Evolutionary conservation across 2,329 filamentous ascomycete genomes (phyloP).

Genomic region (Aspergillus sp.): DNA sequence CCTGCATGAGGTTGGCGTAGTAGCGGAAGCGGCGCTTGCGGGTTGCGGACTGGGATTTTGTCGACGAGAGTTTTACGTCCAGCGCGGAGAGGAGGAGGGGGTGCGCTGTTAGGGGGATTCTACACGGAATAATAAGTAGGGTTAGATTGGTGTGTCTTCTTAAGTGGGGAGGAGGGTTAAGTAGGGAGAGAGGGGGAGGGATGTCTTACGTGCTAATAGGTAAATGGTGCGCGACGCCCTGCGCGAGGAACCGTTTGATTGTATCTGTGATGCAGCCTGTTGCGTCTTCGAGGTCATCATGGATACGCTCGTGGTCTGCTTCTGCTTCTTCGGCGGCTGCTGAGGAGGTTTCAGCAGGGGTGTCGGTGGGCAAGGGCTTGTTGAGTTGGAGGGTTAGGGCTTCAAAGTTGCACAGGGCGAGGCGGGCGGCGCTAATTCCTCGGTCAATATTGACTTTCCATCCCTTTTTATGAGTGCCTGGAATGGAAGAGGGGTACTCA

Average conservation of each 20-base stretch:
- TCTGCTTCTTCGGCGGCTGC: not conserved
- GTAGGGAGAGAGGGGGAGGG: too few relatives aligned
- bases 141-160: not conserved
- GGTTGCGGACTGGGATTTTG: slow-evolving; percentile 11
- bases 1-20: slow-evolving; percentile 15
- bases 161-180: too few relatives aligned
- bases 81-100: slow-evolving; percentile 10
- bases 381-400: slow-evolving; percentile 8
- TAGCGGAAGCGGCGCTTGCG: slow-evolving; percentile 15
- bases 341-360: not conserved
- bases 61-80: slow-evolving; percentile 6
- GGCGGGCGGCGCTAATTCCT: slow-evolving; percentile 2
- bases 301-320: slow-evolving; percentile 5
- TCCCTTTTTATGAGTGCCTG: too few relatives aligned
- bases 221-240: slow-evolving; percentile 7
- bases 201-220: slow-evolving; percentile 12
- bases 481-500: not conserved
- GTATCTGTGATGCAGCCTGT: slow-evolving; percentile 11
- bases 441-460: not conserved
- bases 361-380: not conserved
- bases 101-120: slow-evolving; percentile 7
- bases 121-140: not conserved
- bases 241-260: slow-evolving; percentile 12
- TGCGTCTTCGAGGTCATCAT: slow-evolving; percentile 9
- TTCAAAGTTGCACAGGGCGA: slow-evolving; percentile 14